Evolutionary conservation across 768 basidiomycete species (phyloP).

Genomic region (Tulasnella sp.): DNA sequence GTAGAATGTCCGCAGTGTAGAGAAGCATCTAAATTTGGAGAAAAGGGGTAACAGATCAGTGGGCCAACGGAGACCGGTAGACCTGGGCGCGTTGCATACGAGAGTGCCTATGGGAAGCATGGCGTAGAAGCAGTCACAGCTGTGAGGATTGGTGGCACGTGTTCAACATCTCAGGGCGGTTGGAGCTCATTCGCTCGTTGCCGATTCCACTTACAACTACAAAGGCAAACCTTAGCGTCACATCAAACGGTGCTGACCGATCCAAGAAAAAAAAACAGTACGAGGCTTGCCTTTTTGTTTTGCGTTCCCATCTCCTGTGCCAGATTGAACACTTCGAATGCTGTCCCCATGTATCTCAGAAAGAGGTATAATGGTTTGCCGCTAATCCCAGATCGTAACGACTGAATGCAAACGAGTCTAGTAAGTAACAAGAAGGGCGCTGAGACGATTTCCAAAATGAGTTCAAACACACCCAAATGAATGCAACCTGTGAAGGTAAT

Average conservation of each 20-base stretch:
- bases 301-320: background rate
- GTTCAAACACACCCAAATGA: slow-evolving; percentile 4
- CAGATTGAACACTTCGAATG: slow-evolving; percentile 3
- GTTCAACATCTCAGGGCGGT: no score
- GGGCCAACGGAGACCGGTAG: background rate
- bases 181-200: no score
- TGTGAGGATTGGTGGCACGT: background rate
- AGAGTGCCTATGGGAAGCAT: slow-evolving; percentile 10
- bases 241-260: no score
- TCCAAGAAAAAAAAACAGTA: background rate
- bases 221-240: background rate
- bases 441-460: background rate
- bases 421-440: no score
- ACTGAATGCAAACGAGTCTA: background rate
- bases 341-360: slow-evolving; percentile 8
- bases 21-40: slow-evolving; percentile 1
- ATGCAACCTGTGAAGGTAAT: background rate
- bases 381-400: slow-evolving; percentile 3
- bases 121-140: slow-evolving; percentile 1
- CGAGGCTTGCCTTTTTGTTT: background rate
- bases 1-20: slow-evolving; percentile 1
- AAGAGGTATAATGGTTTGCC: slow-evolving; percentile 9
- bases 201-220: background rate
- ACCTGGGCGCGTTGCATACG: background rate
- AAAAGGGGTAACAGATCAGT: background rate